Conservation (phyloP, 768 basidiomycete species). For the Lentinula raphanica region DNA sequence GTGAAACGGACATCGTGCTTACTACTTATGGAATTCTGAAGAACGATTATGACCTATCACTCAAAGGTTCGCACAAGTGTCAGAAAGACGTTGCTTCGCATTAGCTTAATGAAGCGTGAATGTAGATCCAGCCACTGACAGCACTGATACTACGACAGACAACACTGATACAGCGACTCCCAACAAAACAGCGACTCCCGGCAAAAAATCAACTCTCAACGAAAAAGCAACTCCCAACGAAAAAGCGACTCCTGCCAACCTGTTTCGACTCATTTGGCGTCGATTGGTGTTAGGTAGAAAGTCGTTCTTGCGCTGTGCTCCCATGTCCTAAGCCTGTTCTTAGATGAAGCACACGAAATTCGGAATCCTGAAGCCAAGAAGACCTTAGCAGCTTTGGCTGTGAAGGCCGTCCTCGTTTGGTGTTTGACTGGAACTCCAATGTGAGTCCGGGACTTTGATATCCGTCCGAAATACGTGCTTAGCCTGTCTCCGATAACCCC, state of each 20-base stretch:
- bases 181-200: no score
- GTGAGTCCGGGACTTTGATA: slow-evolving; percentile 33
- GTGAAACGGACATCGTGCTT: slow-evolving; percentile 64
- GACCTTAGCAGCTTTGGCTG: slow-evolving; percentile 73
- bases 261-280: slow-evolving; percentile 83
- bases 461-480: background rate
- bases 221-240: no score
- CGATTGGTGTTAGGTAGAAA: slow-evolving; percentile 75
- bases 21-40: slow-evolving; percentile 85
- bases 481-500: background rate
- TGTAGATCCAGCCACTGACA: no score
- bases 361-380: slow-evolving; percentile 59
- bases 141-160: no score
- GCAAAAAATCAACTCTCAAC: no score
- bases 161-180: no score
- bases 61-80: slow-evolving; percentile 37
- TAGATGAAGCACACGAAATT: slow-evolving; percentile 93
- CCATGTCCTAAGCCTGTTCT: background rate
- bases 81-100: no score
- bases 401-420: slow-evolving; percentile 78
- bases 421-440: slow-evolving; percentile 85
- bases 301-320: slow-evolving; percentile 4
- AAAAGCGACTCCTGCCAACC: no score
- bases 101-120: no score
- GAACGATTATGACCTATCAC: slow-evolving; percentile 64